Evolutionary conservation across 257 asterid species (phyloP), one percentile per base, ranked within the genome.

Genomic region (Rubia yunnanensis): DNA sequence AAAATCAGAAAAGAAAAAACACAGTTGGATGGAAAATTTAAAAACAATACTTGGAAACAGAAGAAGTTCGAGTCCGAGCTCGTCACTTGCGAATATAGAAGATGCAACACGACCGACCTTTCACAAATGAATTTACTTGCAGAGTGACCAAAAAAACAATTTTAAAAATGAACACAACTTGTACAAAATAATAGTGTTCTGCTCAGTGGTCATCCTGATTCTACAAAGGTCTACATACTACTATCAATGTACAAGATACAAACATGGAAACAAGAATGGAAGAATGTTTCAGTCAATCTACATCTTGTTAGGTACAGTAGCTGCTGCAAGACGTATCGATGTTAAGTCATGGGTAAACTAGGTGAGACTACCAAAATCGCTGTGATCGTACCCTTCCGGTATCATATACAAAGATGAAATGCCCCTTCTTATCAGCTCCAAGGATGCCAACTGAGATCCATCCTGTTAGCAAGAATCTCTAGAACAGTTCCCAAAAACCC

Each of bases 241-340:
- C 73, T 76, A 70, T 70, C 70, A 58, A 84, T 84, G 74, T 84
- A 84, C 86, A 81, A 57, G 39, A 72, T 76, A 76, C 81, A 80
- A 78, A 70, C 70, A 70, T 46, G 73, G 78, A 44, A 44, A 44
- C 57, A 74, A 74, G 74, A 67, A 60, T 60, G 77, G 17, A 70
- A 44, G 13, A 67, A 38, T 74, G 53, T 58, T 52, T 27, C 41
- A 59, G 78, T 73, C 73, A 60, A 64, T 55, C 73, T 63, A 66
- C 80, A 68, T 54, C 72, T 74, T 56, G 75, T 73, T 76, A 72
- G 78, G 72, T 69, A 74, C 84, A 76, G 74, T 81, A 74, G 78
- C 82, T 63, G 77, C 63, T n/a, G n/a, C n/a, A 73, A 71, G 72
- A 70, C 0, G 63, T 64, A 50, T 72, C 64, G 63, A 65, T 65